Evolutionary conservation across 768 basidiomycete genomes (phyloP).

Genomic region (Leccinum rimulosum): DNA sequence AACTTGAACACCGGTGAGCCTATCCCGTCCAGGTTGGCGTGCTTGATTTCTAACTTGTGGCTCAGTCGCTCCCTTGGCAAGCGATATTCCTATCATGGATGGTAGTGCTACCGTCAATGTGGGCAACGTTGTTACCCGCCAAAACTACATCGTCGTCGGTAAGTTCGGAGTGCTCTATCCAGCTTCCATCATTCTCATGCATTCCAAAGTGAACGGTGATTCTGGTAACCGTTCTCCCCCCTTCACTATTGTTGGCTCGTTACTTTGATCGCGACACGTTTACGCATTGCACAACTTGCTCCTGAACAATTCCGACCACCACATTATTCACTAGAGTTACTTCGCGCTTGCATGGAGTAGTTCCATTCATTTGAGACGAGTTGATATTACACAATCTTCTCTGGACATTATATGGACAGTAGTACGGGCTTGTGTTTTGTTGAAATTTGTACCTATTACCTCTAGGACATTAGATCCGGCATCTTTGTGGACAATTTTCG

Average conservation of each 20-base stretch:
- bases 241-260: slow-evolving; percentile 48
- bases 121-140: slow-evolving; percentile 33
- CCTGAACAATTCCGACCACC: not conserved
- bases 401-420: slow-evolving; percentile 18
- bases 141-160: slow-evolving; percentile 63
- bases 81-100: slow-evolving; percentile 48
- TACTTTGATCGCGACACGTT: not conserved
- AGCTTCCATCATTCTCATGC: not conserved
- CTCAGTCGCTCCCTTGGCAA: slow-evolving; percentile 57
- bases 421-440: slow-evolving; percentile 3
- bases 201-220: slow-evolving; percentile 56
- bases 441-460: not conserved
- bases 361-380: slow-evolving; percentile 6
- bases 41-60: slow-evolving; percentile 6
- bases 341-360: slow-evolving; percentile 2
- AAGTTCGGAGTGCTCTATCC: slow-evolving; percentile 29
- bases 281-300: not conserved
- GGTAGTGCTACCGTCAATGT: slow-evolving; percentile 48
- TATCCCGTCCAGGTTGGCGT: too few species aligned
- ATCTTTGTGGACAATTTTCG: not conserved
- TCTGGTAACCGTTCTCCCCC: slow-evolving; percentile 59
- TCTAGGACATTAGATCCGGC: not conserved
- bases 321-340: not conserved
- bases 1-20: slow-evolving; percentile 49
- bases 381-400: slow-evolving; percentile 1